These are phyloP conservation scores for Cystoderma amianthinum DNA, from an alignment of 768 basidiomycete genomes.

Conservation along the genomic window DNA sequence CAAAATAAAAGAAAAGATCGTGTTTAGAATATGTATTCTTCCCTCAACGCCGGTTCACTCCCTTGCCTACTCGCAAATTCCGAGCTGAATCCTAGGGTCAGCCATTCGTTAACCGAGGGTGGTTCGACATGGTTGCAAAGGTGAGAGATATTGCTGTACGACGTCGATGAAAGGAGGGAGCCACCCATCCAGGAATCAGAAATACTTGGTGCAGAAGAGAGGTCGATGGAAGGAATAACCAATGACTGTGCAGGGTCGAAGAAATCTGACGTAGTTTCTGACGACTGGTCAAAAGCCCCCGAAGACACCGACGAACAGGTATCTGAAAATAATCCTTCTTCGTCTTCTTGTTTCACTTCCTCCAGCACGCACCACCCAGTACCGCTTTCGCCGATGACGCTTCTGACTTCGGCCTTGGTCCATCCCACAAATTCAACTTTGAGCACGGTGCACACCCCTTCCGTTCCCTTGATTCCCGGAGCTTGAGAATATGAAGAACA, in stretches of 20 bases:
- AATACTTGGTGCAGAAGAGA: constrained; percentile 40
- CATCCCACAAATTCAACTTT: constrained; percentile 72
- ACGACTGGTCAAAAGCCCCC: constrained; percentile 10
- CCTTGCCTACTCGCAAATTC: constrained; percentile 10
- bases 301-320: constrained; percentile 13
- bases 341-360: constrained; percentile 29
- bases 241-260: constrained; percentile 63
- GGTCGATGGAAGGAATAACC: constrained; percentile 71
- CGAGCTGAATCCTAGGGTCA: constrained; percentile 30
- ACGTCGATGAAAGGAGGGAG: constrained; percentile 14
- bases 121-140: constrained; percentile 17
- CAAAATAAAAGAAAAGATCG: no score
- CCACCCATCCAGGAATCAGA: constrained; percentile 14
- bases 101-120: constrained; percentile 23
- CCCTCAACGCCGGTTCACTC: no score
- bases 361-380: constrained; percentile 73
- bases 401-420: constrained; percentile 56
- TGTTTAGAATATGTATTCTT: no score
- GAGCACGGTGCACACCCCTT: constrained; percentile 59
- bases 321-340: constrained; percentile 14
- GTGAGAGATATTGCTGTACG: constrained; percentile 10
- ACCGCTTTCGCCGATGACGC: constrained; percentile 64
- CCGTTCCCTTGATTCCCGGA: constrained; percentile 17
- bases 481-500: constrained; percentile 56
- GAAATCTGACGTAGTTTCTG: not conserved